Conservation (phyloP, 768 basidiomycete genomes). For the Mrakia frigida region DNA sequence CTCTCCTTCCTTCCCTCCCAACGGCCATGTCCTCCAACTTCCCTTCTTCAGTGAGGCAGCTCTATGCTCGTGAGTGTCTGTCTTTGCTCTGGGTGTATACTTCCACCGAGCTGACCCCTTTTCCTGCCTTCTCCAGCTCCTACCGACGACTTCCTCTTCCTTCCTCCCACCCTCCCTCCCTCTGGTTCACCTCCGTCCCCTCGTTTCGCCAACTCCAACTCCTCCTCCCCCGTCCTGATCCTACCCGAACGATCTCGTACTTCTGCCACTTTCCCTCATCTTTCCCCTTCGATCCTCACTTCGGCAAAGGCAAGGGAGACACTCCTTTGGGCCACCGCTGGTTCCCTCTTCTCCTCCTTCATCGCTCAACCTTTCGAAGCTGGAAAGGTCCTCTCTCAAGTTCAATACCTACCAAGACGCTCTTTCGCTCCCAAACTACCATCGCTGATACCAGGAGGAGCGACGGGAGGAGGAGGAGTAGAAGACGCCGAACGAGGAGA, state of each 20-base stretch:
- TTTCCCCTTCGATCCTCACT: neutral
- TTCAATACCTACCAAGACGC: slow-evolving; percentile 16
- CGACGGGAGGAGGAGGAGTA: neutral
- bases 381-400: slow-evolving; percentile 25
- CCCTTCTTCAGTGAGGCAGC: slow-evolving; percentile 22
- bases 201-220: slow-evolving; percentile 2
- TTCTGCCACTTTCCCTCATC: neutral
- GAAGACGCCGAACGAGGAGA: too few relatives aligned
- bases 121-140: slow-evolving; percentile 11
- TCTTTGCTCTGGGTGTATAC: neutral
- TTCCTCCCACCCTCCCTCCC: slow-evolving; percentile 27
- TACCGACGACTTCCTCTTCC: slow-evolving; percentile 33
- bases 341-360: slow-evolving; percentile 17
- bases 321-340: slow-evolving; percentile 16
- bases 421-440: neutral
- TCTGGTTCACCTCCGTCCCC: neutral
- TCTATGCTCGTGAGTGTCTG: slow-evolving; percentile 27
- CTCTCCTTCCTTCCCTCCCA: neutral
- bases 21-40: neutral
- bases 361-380: slow-evolving; percentile 28
- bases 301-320: neutral
- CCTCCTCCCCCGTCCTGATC: slow-evolving; percentile 16
- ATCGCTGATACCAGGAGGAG: neutral
- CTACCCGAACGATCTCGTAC: slow-evolving; percentile 26
- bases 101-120: too few relatives aligned